Evolutionary conservation across 2,329 filamentous ascomycete genomes (phyloP), one percentile per base, ranked within the genome.

Genomic region (Paecilomyces sp.): DNA sequence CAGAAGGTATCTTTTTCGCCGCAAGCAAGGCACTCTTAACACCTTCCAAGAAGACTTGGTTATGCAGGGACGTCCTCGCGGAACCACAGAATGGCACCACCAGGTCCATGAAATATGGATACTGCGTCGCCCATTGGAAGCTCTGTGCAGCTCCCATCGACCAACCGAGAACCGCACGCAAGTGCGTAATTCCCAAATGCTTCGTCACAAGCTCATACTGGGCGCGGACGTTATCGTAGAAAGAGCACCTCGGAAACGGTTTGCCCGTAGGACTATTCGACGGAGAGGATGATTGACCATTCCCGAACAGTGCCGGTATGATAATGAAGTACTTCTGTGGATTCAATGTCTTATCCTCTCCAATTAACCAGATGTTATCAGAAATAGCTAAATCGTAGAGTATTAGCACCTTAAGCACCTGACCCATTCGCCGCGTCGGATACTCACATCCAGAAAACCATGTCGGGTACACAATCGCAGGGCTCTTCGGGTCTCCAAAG

Each of bases 321-420:
- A 90, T 82, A 60, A 90, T 88, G 73, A 84, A 89, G 74, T 87
- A 88, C 54, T 85, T 80, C 13, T 78, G 76, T 0, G 89, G 88
- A 62, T 82, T 82, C 52, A 92, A 78, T 0, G 86, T 82, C 70
- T 85, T 89, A 64, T 85, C 81, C 5, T 82, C 72, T 12, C 88
- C 87, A 51, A 90, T 81, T 11, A 92, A 82, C 89, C 89, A 92
- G 69, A 88, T 80, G 61, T 92, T 92, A 67, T 90, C 86, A 2
- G 80, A 77, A 62, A 92, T 89, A 2, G 74, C 77, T 76, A 72
- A 57, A 24, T 54, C 31, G 24, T 55, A n/a, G 15, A 56, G 30
- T 54, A 51, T 65, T 57, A 65, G 57, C 61, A 52, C 47, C 57
- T 47, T 31, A n/a, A 50, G 12, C 3, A 61, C 25, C 25, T 6